Evolutionary conservation across 1,139 yeast species (phyloP).

Genomic region (Pichia norvegensis): DNA sequence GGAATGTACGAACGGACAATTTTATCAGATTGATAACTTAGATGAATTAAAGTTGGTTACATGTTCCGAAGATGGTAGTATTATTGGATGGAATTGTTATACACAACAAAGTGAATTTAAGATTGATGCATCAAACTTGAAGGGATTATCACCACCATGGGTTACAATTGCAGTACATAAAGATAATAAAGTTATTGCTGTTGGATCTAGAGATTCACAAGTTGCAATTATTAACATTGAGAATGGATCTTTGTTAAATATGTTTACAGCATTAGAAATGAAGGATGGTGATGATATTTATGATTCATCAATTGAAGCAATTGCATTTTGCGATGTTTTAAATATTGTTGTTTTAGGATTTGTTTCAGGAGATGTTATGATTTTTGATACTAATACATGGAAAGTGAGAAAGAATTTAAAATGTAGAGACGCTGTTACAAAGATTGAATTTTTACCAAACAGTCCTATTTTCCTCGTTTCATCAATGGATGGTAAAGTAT

Average conservation of each 20-base stretch:
- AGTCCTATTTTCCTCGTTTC: slow-evolving; percentile 59
- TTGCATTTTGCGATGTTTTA: slow-evolving; percentile 67
- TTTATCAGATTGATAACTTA: slow-evolving; percentile 56
- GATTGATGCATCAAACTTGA: slow-evolving; percentile 51
- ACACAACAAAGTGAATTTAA: slow-evolving; percentile 63
- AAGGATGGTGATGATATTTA: slow-evolving; percentile 57
- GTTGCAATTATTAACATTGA: slow-evolving; percentile 67
- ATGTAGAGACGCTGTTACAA: slow-evolving; percentile 77
- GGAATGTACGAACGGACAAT: slow-evolving; percentile 73
- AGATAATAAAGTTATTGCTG: slow-evolving; percentile 44
- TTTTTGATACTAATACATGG: slow-evolving; percentile 85
- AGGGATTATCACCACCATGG: slow-evolving; percentile 76
- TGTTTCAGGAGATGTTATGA: slow-evolving; percentile 76
- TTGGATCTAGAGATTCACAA: slow-evolving; percentile 85
- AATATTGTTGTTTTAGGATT: slow-evolving; percentile 76
- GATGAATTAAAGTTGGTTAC: slow-evolving; percentile 63
- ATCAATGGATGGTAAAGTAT: slow-evolving; percentile 77
- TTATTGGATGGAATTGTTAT: slow-evolving; percentile 86
- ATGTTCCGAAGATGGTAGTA: slow-evolving; percentile 79
- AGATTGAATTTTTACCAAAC: slow-evolving; percentile 55
- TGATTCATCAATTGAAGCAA: slow-evolving; percentile 79
- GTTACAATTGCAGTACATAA: slow-evolving; percentile 48
- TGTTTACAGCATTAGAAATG: slow-evolving; percentile 55
- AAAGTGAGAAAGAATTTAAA: slow-evolving; percentile 64
- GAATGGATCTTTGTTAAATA: slow-evolving; percentile 61